Conservation (phyloP, 2,329 filamentous ascomycete genomes). For the Pestalotiopsis sp. region DNA sequence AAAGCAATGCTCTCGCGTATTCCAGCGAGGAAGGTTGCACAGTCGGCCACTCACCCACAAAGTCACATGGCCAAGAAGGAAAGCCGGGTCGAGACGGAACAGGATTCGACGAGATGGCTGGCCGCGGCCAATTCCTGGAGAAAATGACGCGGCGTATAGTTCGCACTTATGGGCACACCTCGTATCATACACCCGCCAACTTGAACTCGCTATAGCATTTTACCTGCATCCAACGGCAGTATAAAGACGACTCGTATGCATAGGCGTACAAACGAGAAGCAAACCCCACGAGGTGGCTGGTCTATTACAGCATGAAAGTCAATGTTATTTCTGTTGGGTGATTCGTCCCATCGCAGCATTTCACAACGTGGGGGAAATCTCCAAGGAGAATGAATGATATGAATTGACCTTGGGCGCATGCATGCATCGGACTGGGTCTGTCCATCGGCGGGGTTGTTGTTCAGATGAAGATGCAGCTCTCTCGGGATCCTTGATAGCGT, state of each 20-base stretch:
- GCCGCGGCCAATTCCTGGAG: background rate
- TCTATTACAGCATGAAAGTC: background rate
- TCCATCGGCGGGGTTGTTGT: slow-evolving; percentile 12
- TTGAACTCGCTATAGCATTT: background rate
- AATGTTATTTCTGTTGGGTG: background rate
- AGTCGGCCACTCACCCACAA: background rate
- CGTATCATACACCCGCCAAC: background rate
- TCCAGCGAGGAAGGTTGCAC: background rate
- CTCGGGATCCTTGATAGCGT: background rate
- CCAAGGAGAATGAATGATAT: slow-evolving; percentile 28
- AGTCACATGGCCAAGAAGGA: background rate
- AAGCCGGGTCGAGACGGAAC: background rate
- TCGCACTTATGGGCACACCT: background rate
- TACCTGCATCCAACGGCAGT: background rate
- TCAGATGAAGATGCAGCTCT: background rate
- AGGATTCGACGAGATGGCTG: background rate
- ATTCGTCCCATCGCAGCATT: slow-evolving; percentile 28
- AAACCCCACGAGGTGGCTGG: slow-evolving; percentile 7
- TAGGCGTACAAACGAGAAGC: background rate
- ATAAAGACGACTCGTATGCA: background rate
- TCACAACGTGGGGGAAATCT: slow-evolving; percentile 38
- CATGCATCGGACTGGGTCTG: slow-evolving; percentile 7
- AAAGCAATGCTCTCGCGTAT: background rate
- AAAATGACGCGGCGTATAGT: background rate
- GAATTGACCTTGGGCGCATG: slow-evolving; percentile 13